phyloP scores from a whole-genome alignment of 23 red algal species.

The Gracilaria caudata region DNA sequence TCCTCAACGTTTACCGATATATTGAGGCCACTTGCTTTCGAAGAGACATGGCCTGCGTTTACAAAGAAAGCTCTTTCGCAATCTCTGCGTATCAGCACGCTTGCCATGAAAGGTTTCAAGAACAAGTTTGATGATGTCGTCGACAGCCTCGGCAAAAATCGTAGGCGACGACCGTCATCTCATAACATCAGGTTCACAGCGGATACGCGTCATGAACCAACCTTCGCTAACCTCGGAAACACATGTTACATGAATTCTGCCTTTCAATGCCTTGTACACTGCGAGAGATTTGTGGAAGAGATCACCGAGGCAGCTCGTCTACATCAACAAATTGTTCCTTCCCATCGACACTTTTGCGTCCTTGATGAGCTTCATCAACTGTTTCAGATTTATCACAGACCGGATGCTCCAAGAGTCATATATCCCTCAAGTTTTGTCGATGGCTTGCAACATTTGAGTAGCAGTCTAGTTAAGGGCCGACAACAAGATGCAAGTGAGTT shows the following conservation, averaged over 20 bases:
- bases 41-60: no score
- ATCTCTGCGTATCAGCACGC: no score
- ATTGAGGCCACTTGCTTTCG: no score
- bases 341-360: not conserved
- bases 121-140: no score
- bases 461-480: not conserved
- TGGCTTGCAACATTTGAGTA: not conserved
- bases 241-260: slow-evolving; percentile 30
- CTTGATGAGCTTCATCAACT: not conserved
- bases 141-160: no score
- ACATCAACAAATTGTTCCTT: not conserved
- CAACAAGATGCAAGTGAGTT: slow-evolving; percentile 31
- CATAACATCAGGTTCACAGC: no score
- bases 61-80: no score
- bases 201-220: no score
- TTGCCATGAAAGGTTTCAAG: no score
- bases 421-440: not conserved
- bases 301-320: not conserved
- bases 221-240: slow-evolving; percentile 10
- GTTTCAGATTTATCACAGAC: not conserved
- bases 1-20: no score
- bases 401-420: not conserved
- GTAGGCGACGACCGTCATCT: no score
- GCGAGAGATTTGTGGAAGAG: not conserved
- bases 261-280: slow-evolving; percentile 26